Evolutionary conservation across 257 asterid genomes (phyloP).

Genomic region (Gentiana dahurica): DNA sequence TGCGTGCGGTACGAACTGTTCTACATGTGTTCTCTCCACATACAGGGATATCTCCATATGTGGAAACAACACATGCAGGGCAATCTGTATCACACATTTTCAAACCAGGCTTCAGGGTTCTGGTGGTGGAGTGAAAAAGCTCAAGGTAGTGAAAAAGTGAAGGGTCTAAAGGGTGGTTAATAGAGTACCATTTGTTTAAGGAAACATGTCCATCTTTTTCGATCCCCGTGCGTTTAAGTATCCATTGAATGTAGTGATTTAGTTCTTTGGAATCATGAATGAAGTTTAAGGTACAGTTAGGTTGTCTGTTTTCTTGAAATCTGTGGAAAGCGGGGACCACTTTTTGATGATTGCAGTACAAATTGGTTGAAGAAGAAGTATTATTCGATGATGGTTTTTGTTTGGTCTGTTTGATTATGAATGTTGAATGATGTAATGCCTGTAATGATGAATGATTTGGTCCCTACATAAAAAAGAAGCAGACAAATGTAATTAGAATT

Average conservation of each 20-base stretch:
- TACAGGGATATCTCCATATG: too few species aligned
- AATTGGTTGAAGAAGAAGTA: slow-evolving; percentile 34
- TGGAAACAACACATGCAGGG: too few species aligned
- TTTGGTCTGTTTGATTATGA: slow-evolving; percentile 6
- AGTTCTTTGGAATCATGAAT: slow-evolving; percentile 18
- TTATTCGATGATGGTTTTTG: slow-evolving; percentile 50
- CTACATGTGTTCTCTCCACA: too few species aligned
- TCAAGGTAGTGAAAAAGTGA: slow-evolving; percentile 67
- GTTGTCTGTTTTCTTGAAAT: slow-evolving; percentile 20
- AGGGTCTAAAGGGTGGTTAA: slow-evolving; percentile 67
- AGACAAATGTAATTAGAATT: neutral
- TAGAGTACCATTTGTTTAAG: slow-evolving; percentile 41
- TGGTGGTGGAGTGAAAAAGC: slow-evolving; percentile 37
- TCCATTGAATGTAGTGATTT: slow-evolving; percentile 30
- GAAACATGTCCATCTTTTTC: slow-evolving; percentile 28
- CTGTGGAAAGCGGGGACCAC: slow-evolving; percentile 5
- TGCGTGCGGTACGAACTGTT: too few species aligned
- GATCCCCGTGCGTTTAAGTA: slow-evolving; percentile 52
- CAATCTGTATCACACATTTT: too few species aligned
- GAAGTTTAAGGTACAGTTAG: slow-evolving; percentile 15
- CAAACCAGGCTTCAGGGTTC: neutral
- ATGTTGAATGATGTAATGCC: slow-evolving; percentile 36
- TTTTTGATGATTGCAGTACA: slow-evolving; percentile 26
- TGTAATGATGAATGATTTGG: slow-evolving; percentile 20
- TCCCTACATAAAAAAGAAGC: slow-evolving; percentile 14